Conservation (phyloP, 805 yeast species). For the Ascoidea rubescens region DNA sequence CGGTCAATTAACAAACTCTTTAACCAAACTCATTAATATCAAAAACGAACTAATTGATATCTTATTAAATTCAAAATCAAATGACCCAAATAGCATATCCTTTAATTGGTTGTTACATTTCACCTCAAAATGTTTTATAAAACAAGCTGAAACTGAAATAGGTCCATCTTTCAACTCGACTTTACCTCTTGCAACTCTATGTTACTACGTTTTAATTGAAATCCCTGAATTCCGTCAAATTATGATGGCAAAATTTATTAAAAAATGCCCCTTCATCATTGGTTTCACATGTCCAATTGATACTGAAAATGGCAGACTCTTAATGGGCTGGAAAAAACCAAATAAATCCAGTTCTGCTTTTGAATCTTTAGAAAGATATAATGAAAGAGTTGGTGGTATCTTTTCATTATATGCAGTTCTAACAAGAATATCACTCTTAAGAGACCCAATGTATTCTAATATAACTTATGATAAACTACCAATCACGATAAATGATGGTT, state of each 20-base stretch:
- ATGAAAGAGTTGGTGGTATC: conserved; percentile 82
- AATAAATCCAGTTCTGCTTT: conserved; percentile 20
- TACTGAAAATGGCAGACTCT: conserved; percentile 65
- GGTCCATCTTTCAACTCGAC: conserved; percentile 68
- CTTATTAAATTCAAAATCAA: conserved; percentile 29
- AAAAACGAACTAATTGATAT: conserved; percentile 34
- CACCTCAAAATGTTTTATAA: conserved; percentile 71
- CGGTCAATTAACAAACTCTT: conserved; percentile 78
- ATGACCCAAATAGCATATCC: conserved; percentile 29
- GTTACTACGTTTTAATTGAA: conserved; percentile 36
- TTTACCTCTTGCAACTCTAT: conserved; percentile 59
- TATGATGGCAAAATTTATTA: conserved; percentile 65
- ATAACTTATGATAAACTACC: conserved; percentile 25
- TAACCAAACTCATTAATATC: conserved; percentile 39
- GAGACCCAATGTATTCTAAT: conserved; percentile 16
- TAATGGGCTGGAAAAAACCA: conserved; percentile 79
- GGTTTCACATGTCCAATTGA: conserved; percentile 69
- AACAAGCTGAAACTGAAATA: conserved; percentile 90
- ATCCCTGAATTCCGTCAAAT: conserved; percentile 28
- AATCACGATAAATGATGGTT: conserved; percentile 38
- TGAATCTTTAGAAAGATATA: conserved; percentile 52
- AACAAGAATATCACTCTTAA: conserved; percentile 31
- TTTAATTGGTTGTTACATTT: conserved; percentile 68
- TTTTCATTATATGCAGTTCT: conserved; percentile 67
- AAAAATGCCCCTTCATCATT: conserved; percentile 79